Percentiles rank a stretch among this genome's conserved stretches.
Evolutionary conservation across 1,284 basidiomycete species (phyloP).

Genomic region (Golubevia sp.): DNA sequence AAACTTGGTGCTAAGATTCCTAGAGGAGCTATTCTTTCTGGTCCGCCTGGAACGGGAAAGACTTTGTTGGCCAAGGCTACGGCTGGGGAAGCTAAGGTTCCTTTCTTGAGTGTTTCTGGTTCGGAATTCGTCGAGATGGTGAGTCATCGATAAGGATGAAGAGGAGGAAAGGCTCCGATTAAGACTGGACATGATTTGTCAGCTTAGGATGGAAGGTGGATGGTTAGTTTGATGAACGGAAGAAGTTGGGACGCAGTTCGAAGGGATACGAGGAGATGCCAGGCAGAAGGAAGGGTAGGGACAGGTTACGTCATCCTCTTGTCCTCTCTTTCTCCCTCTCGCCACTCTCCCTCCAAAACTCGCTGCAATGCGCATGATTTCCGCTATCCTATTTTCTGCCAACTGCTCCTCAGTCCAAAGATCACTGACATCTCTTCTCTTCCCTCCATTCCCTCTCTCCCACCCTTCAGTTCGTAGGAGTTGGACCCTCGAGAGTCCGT

Average conservation of each 20-base stretch:
- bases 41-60: slow-evolving; percentile 61
- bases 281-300: too few species aligned
- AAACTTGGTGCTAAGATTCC: slow-evolving; percentile 61
- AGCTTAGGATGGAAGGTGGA: too few species aligned
- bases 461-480: slow-evolving; percentile 46
- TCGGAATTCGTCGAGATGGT: slow-evolving; percentile 61
- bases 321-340: too few species aligned
- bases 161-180: background rate
- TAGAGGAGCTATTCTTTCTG: slow-evolving; percentile 57
- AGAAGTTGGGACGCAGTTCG: too few species aligned
- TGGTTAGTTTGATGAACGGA: too few species aligned
- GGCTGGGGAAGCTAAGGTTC: slow-evolving; percentile 57
- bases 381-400: too few species aligned
- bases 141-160: too few species aligned
- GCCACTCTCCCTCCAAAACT: too few species aligned
- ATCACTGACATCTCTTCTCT: background rate
- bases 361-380: too few species aligned
- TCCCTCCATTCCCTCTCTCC: background rate
- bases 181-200: too few species aligned
- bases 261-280: background rate
- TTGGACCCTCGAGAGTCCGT: slow-evolving; percentile 58
- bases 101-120: slow-evolving; percentile 59
- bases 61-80: slow-evolving; percentile 61
- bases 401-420: too few species aligned
- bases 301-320: too few species aligned